Evolutionary conservation across 768 basidiomycete genomes (phyloP).

Genomic region (Boletus barrowsii): DNA sequence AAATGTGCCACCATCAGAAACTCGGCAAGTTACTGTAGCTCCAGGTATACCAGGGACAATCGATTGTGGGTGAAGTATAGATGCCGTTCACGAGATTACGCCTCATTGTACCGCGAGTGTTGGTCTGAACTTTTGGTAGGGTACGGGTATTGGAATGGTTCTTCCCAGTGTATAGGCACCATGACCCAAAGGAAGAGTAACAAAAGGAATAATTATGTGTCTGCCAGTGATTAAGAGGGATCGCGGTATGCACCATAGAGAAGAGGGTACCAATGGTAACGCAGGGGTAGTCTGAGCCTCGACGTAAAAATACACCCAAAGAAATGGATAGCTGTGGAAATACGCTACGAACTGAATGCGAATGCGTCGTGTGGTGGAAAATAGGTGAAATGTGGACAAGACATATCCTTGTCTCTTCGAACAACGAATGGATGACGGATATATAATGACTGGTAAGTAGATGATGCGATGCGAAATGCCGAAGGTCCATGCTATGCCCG

Average conservation of each 20-base stretch:
- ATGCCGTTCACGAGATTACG: not conserved
- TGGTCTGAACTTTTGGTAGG: too few species aligned
- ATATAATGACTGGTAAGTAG: conserved; percentile 9
- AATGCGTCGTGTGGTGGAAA: conserved; percentile 14
- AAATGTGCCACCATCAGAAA: conserved; percentile 5
- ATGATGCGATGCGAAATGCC: conserved; percentile 26
- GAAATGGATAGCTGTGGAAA: conserved; percentile 1
- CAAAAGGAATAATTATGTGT: conserved; percentile 1
- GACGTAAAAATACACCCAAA: conserved; percentile 24
- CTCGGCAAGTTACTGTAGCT: not conserved
- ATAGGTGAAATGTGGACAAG: conserved; percentile 6
- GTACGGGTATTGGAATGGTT: not conserved
- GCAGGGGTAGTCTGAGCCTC: conserved; percentile 7
- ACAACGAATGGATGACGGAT: conserved; percentile 18
- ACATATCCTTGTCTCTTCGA: conserved; percentile 9
- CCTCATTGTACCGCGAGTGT: not conserved
- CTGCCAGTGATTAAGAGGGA: conserved; percentile 15
- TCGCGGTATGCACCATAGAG: conserved; percentile 12
- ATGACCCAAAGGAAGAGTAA: not conserved
- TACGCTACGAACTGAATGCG: conserved; percentile 13
- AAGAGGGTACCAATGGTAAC: conserved; percentile 12
- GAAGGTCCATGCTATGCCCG: conserved; percentile 20
- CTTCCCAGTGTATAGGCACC: not conserved
- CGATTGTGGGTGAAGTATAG: not conserved
- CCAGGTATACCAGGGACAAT: not conserved